These are phyloP conservation scores for Striga asiatica DNA, from an alignment of 257 asterid species.

Conservation along the genomic window DNA sequence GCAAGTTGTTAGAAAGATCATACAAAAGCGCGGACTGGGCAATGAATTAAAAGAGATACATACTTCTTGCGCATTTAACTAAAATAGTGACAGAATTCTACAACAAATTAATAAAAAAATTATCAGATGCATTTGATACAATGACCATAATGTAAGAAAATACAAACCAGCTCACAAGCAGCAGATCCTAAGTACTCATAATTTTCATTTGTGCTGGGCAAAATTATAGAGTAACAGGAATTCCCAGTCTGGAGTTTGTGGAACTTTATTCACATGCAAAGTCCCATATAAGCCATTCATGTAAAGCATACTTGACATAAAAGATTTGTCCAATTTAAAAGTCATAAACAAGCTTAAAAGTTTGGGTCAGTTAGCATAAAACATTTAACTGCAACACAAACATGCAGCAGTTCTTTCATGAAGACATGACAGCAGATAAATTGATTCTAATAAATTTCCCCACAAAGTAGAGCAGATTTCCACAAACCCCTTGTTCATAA, in stretches of 20 bases:
- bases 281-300: neutral
- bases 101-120: neutral
- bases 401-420: neutral
- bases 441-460: neutral
- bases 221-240: no score
- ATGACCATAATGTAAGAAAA: neutral
- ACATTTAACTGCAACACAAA: neutral
- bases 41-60: neutral
- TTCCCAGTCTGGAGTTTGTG: no score
- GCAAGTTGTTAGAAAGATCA: constrained; percentile 19
- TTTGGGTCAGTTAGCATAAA: neutral
- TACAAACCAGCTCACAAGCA: neutral
- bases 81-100: neutral
- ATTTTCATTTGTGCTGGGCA: no score
- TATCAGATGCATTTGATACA: constrained; percentile 1
- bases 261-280: constrained; percentile 1
- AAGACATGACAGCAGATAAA: neutral
- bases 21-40: neutral
- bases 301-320: neutral
- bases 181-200: neutral
- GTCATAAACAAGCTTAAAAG: neutral
- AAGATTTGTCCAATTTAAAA: neutral
- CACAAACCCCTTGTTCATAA: no score
- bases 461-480: no score
- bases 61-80: constrained; percentile 4